A percentile compares a stretch with the other conserved stretches of the same genome.
phyloP scores from a whole-genome alignment of 73 alveolate genomes.

The Tetrahymena thermophila region DNA sequence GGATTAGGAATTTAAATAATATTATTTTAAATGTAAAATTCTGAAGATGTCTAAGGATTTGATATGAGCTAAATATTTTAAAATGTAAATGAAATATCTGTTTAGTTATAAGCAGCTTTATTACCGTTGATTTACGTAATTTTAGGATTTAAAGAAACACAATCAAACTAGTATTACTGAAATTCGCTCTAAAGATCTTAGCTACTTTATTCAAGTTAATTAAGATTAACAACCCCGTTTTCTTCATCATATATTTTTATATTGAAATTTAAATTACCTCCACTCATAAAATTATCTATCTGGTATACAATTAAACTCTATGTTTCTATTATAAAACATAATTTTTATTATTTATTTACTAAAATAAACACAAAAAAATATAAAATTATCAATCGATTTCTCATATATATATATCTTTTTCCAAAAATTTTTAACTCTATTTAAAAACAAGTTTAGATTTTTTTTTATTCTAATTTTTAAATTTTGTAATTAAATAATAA shows the following conservation, averaged over 20 bases:
- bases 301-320: not conserved
- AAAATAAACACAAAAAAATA: no score
- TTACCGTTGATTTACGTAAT: not conserved
- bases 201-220: not conserved
- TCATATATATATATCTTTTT: no score
- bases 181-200: not conserved
- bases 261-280: not conserved
- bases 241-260: not conserved
- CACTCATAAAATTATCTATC: not conserved
- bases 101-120: not conserved
- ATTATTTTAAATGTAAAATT: no score
- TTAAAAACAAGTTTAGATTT: no score
- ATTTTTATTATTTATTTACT: no score
- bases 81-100: not conserved
- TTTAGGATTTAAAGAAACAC: not conserved
- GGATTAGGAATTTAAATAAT: no score
- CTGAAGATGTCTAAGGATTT: not conserved
- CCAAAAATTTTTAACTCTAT: no score
- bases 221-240: not conserved
- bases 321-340: not conserved
- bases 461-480: no score
- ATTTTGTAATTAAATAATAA: no score
- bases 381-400: not conserved
- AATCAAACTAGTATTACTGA: not conserved
- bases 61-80: not conserved